These are phyloP conservation scores for Lichtheimia corymbifera DNA, from an alignment of 371 early-diverging fungal genomes.

Conservation along the genomic window DNA sequence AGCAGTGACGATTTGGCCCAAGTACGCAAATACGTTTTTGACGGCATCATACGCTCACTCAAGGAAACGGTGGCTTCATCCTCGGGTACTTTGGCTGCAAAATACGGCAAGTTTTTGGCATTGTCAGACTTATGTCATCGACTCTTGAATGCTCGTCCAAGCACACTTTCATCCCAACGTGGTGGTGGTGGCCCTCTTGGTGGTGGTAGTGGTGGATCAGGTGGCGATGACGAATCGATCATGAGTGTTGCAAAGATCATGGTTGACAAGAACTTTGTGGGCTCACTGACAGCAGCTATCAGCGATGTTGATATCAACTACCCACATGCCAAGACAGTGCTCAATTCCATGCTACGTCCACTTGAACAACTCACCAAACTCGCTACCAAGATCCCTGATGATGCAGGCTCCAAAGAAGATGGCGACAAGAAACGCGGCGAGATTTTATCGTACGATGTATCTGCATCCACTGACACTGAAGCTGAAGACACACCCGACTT, in stretches of 20 bases:
- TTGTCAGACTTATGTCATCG: constrained; percentile 75
- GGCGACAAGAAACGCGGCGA: constrained; percentile 37
- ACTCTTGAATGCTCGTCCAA: constrained; percentile 61
- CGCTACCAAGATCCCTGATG: constrained; percentile 80
- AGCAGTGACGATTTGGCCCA: constrained; percentile 59
- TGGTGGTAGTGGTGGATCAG: not conserved
- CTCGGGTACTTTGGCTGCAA: constrained; percentile 51
- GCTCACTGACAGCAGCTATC: constrained; percentile 74
- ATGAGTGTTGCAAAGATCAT: constrained; percentile 77
- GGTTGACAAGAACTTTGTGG: constrained; percentile 90
- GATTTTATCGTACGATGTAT: constrained; percentile 25
- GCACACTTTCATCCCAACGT: constrained; percentile 29
- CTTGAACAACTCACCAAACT: constrained; percentile 86
- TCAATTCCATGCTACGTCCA: constrained; percentile 80
- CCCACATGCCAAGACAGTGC: constrained; percentile 76
- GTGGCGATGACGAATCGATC: constrained; percentile 57
- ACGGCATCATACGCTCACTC: constrained; percentile 60
- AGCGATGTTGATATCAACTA: constrained; percentile 90
- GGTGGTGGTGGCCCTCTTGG: constrained; percentile 21
- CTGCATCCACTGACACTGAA: constrained; percentile 13
- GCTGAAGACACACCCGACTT: constrained; percentile 74
- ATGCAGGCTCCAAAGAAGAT: constrained; percentile 33
- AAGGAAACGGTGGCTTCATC: constrained; percentile 60
- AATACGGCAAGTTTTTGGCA: constrained; percentile 71
- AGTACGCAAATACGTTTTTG: constrained; percentile 70